Percentiles rank a stretch among this genome's conserved stretches.
Conservation (phyloP, 2,329 filamentous ascomycete genomes). For the Akanthomyces muscarius region DNA sequence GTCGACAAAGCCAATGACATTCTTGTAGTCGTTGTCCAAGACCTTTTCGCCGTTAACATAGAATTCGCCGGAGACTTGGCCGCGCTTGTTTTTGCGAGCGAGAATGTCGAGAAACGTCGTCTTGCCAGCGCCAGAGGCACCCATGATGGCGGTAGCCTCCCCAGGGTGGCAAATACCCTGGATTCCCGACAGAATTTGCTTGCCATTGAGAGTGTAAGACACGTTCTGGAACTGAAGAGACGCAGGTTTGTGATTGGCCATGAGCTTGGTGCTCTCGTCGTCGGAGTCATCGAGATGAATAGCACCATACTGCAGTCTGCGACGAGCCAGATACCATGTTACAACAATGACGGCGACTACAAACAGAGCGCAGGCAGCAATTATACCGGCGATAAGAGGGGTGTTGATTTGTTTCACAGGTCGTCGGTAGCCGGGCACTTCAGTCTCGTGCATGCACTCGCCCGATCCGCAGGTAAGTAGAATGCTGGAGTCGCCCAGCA, state of each 20-base stretch:
- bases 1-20: constrained; percentile 92
- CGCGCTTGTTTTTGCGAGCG: constrained; percentile 94
- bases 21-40: constrained; percentile 77
- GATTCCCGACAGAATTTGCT: constrained; percentile 75
- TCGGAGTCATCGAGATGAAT: constrained; percentile 86
- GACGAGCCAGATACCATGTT: constrained; percentile 83
- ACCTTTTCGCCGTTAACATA: constrained; percentile 93
- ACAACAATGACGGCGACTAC: constrained; percentile 79
- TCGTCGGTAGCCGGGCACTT: constrained; percentile 84
- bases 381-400: constrained; percentile 88
- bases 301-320: constrained; percentile 64
- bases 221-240: constrained; percentile 86
- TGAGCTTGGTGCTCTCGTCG: constrained; percentile 79
- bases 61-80: constrained; percentile 72
- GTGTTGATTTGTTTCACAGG: constrained; percentile 26
- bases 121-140: constrained; percentile 93
- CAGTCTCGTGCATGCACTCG: constrained; percentile 89
- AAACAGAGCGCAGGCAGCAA: constrained; percentile 80
- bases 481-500: constrained; percentile 93
- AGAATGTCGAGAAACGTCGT: constrained; percentile 96
- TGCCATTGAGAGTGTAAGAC: constrained; percentile 81
- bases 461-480: constrained; percentile 76
- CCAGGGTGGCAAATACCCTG: constrained; percentile 87
- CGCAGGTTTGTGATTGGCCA: constrained; percentile 88
- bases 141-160: constrained; percentile 97